Base-by-base conservation (phyloP, 345 rosid genomes). In the Arabidopsis arenosa region DNA sequence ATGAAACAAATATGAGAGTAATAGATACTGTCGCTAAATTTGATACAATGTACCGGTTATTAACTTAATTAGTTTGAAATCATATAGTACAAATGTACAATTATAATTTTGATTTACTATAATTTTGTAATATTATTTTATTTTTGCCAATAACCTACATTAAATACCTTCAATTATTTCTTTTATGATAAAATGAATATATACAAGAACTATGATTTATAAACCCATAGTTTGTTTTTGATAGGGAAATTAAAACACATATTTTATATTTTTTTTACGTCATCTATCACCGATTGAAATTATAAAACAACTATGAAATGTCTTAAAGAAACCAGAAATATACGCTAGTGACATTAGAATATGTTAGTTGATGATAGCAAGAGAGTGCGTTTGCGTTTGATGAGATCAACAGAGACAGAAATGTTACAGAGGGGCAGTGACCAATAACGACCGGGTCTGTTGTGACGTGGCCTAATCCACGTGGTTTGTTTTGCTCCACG, bases 401-500 rank as follows among this genome's bases (percentile, higher is more conserved):
- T 28, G 30, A 28, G 30, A 28, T 28, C 30, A 28, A 58, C 60
- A 55, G 30, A 56, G 21, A 63, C 21, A 26, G 21, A 6, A 12
- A 35, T 40, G 66, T 23, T 43, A 63, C 67, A 63, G 52, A 41
- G 21, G 32, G 32, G 32, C 12, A 3, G 63, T 15, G 66, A 39
- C 33, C 47, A 62, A 62, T 61, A 41, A 62, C 49, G 13, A 39
- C 21, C 6, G 39, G n/a, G 14, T 28, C n/a, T 43, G 35, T 61
- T 35, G 26, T 37, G 45, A 36, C 45, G 44, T 58, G 64, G 64
- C 8, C n/a, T 59, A 33, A 37, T 9, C 64, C 44, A 60, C 30
- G 30, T 59, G 65, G 45, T 47, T 60, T 39, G 15, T 60, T 60
- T 9, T 35, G n/a, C 3, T 7, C 45, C 33, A 39, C 2, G 49